Base-by-base conservation (phyloP, 371 early-diverging fungal species). In the Syncephalastrum sp. region DNA sequence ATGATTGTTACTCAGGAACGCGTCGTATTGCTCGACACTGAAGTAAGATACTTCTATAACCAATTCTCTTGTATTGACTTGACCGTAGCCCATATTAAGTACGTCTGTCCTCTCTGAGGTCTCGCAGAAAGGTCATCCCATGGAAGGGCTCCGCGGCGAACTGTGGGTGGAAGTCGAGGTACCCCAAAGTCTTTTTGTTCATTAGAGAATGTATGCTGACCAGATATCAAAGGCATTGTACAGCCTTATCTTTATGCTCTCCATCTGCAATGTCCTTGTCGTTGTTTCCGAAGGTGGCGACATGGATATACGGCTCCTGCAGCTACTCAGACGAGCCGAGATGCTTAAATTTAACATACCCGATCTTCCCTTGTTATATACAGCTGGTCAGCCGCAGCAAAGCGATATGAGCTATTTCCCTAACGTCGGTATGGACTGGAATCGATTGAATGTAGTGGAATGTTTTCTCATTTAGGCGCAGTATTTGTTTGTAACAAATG, bases 1-100 rank as follows among this genome's bases (percentile, higher is more conserved):
- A 75, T 91, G 72, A 83, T 86, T 58, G 66, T 90, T 5, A 88
- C 90, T 3, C 76, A 84, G 5, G 91, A 91, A 59, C 67, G 88
- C 7, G 79, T 84, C 6, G 72, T 91, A 17, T 67, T 91, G 3
- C 66, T 91, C 5, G 91, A 91, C 54, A 81, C 86, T 6, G 88
- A 86, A 60, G 77, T 71, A 67, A 50, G 21, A 47, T 21, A 21
- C 21, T 21, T 14, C 4, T 24, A 21, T n/a, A 44, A 13, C 12
- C 14, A 10, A 45, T 23, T 21, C 50, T 3, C n/a, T 42, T 38
- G 49, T 42, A 21, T 27, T 23, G 13, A 43, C 49, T 0, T 23
- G 5, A 24, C 7, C 19, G 15, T 60, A 83, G 67, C 82, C 89
- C 0, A 57, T 89, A 5, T 66, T 77, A 24, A 68, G 82, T 49